These are phyloP conservation scores for Cercis canadensis DNA, from an alignment of 306 rosid species.

Conservation along the genomic window DNA sequence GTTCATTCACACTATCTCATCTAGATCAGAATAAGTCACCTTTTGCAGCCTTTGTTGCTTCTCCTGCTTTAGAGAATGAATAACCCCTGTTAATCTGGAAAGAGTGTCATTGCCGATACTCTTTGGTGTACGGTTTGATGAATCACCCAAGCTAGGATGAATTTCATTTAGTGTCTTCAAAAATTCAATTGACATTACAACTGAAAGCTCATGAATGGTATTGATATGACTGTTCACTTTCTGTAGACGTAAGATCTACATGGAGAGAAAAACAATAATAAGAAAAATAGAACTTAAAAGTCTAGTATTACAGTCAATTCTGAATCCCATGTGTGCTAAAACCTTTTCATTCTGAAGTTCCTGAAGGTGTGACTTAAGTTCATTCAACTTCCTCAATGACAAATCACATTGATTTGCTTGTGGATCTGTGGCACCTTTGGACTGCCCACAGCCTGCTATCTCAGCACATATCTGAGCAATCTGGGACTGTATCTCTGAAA, in stretches of 20 bases:
- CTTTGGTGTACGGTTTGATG: conserved; percentile 47
- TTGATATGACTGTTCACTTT: conserved; percentile 63
- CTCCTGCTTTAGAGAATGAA: conserved; percentile 69
- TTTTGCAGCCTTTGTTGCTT: conserved; percentile 74
- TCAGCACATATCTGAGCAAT: conserved; percentile 65
- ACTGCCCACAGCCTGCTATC: conserved; percentile 65
- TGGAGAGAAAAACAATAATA: conserved; percentile 18
- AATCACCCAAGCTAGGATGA: conserved; percentile 79
- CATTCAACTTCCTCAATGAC: conserved; percentile 67
- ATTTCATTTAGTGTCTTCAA: too few species aligned
- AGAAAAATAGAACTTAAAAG: conserved; percentile 8
- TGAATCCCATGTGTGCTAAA: conserved; percentile 5
- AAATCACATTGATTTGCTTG: conserved; percentile 54
- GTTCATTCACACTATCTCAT: conserved; percentile 15
- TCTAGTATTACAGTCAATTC: conserved; percentile 11
- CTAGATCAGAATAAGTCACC: conserved; percentile 54
- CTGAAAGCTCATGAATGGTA: too few species aligned
- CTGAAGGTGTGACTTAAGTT: conserved; percentile 72
- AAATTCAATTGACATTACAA: too few species aligned
- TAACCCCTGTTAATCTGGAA: conserved; percentile 71
- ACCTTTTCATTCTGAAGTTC: conserved; percentile 90
- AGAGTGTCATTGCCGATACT: conserved; percentile 88
- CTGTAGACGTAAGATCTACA: conserved; percentile 77
- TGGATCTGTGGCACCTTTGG: conserved; percentile 45
- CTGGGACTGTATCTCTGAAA: conserved; percentile 66